Base-by-base conservation (phyloP, 2,329 filamentous ascomycete genomes). In the Fusarium sarcochroum region DNA sequence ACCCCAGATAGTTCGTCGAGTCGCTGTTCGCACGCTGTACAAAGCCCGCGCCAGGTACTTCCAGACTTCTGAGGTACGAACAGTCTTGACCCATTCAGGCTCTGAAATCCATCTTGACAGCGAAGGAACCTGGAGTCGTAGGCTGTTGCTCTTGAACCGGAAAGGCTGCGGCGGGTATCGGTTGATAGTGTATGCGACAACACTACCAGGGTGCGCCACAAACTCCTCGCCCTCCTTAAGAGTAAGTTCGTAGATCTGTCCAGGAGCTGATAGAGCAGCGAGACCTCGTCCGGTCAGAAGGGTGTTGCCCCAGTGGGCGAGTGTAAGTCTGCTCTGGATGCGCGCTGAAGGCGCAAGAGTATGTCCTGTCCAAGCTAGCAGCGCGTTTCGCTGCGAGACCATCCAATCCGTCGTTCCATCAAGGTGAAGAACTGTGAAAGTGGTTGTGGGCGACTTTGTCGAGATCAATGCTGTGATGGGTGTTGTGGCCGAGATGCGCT, bases 341-440 rank as follows among this genome's bases (percentile, higher is more conserved):
- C 89, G 90, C 4, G 94, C 93, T 35, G 89, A 90, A 44, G 96
- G 86, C 17, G 85, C 84, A 55, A 99, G 84, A 1, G 93, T 94
- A 77, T 97, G 93, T 27, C 96, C 96, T 0, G 95, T 97, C 96
- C 96, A 99, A 55, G 96, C 96, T n/a, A 98, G 85, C 53, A 99
- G 85, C 2, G 94, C 94, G 69, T 93, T 91, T 66, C 93, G 88
- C 78, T 98, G 94, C 8, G 93, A 88, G 10, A 99, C 84, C 84
- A 97, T 93, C 95, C 96, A 99, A 81, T 99, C 96, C 59, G 94
- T 90, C 6, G 94, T 93, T 59, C 96, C 96, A 82, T 99, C 94
- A 50, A 99, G 88, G 77, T 95, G 92, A 25, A 99, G 86, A 9
- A 97, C 89, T 14, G 92, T 90, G 72, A 99, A 94, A 7, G 94